A percentile compares a stretch with the other conserved stretches of the same genome.
Evolutionary conservation across 139 green algal species (phyloP).

Genomic region (Picochlorum sp.): DNA sequence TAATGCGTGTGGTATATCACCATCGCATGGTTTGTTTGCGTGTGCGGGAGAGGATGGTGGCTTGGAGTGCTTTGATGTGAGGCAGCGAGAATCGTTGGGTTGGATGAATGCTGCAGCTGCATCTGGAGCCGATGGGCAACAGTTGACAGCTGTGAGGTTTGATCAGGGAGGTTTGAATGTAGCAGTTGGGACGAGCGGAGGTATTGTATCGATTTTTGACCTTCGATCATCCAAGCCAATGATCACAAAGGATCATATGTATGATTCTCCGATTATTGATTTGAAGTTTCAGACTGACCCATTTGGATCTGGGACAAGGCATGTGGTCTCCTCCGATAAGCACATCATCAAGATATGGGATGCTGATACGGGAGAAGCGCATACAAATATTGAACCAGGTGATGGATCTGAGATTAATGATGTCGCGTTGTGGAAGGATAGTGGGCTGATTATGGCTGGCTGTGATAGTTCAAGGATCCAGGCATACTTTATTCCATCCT

Average conservation of each 20-base stretch:
- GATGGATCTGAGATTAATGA: constrained; percentile 80
- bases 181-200: constrained; percentile 74
- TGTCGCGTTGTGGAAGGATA: constrained; percentile 61
- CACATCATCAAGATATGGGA: constrained; percentile 85
- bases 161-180: constrained; percentile 70
- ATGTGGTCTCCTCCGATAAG: constrained; percentile 74
- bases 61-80: constrained; percentile 91
- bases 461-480: constrained; percentile 56
- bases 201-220: constrained; percentile 83
- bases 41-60: constrained; percentile 76
- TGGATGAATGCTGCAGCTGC: constrained; percentile 55
- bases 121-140: constrained; percentile 40
- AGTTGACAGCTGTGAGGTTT: constrained; percentile 83
- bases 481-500: constrained; percentile 82
- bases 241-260: constrained; percentile 95
- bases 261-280: constrained; percentile 76
- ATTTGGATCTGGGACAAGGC: constrained; percentile 15
- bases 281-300: constrained; percentile 80
- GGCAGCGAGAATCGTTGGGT: constrained; percentile 43
- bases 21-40: constrained; percentile 59
- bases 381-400: constrained; percentile 71
- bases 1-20: constrained; percentile 64
- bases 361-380: constrained; percentile 40
- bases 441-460: constrained; percentile 55
- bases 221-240: constrained; percentile 64